Evolutionary conservation across 2,329 filamentous ascomycete species (phyloP).

Genomic region (Epicoccum sorghinum): DNA sequence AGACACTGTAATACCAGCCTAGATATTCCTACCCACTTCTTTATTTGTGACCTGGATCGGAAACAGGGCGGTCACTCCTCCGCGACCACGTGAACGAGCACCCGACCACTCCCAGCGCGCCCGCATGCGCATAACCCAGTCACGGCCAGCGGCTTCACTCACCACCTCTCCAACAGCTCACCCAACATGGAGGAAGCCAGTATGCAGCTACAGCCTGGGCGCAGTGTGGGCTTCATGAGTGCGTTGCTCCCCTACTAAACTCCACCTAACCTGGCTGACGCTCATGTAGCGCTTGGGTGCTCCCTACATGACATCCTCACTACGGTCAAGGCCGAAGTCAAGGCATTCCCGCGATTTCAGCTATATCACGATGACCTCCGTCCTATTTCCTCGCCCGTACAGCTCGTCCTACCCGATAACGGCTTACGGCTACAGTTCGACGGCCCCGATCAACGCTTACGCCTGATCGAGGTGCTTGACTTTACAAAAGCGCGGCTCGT

Average conservation of each 20-base stretch:
- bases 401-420: constrained; percentile 79
- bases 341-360: constrained; percentile 81
- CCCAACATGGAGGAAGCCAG: constrained; percentile 38
- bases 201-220: constrained; percentile 40
- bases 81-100: constrained; percentile 37
- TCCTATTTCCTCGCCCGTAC: constrained; percentile 76
- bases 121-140: neutral
- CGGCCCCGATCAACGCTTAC: constrained; percentile 86
- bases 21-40: neutral
- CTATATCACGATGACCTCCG: constrained; percentile 77
- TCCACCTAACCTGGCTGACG: constrained; percentile 15
- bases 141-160: constrained; percentile 16
- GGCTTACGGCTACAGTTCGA: constrained; percentile 92
- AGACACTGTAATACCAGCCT: neutral
- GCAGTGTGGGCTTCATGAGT: constrained; percentile 51
- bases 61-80: neutral
- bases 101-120: constrained; percentile 18
- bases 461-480: constrained; percentile 88
- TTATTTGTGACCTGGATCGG: neutral
- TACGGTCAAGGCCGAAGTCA: constrained; percentile 84
- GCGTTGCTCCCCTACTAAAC: constrained; percentile 6
- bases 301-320: constrained; percentile 90
- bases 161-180: neutral
- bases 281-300: constrained; percentile 75
- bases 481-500: constrained; percentile 84